Base-by-base conservation (phyloP, 2,329 filamentous ascomycete species). In the Diplodia corticola region DNA sequence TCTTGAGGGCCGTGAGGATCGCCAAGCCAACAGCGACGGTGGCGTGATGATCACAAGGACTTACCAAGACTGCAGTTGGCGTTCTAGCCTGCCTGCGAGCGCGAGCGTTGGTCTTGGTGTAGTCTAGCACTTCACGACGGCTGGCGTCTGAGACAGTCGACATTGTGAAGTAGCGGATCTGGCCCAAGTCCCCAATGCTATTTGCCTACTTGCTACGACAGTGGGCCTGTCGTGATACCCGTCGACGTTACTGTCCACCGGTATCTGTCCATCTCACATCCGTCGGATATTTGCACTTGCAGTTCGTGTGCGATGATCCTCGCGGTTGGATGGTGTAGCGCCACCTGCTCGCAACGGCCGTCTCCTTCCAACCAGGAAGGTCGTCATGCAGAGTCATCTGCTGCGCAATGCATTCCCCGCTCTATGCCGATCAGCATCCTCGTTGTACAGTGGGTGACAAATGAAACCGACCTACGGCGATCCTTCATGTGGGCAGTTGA, bases 321-420 rank as follows among this genome's bases (percentile, higher is more conserved):
- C 44, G 35, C 37, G 54, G 20, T 59, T 59, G 54, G 54, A 30
- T 48, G 54, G 37, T 59, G 37, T 46, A 59, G 54, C 22, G 54
- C 54, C 54, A 46, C 54, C 20, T 46, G 24, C 54, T 59, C 15
- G 37, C 28, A 59, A 59, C 22, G 15, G 17, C 44, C 24, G 37
- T 59, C 24, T 59, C 37, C 5, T 48, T 59, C 54, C 26, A 59
- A 59, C 24, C 22, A 46, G 54, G 54, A 59, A 59, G 54, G 54
- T 59, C 54, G 26, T 30, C 54, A 59, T 59, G 54, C 54, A 59
- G n/a, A 59, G 54, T 59, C 54, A 59, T 59, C 54, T 59, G 22
- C 54, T 59, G 54, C 35, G 54, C 54, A 59, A 59, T 59, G 54
- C 54, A 59, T 59, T 46, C 54, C 54, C 54, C 54, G 54, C 54